phyloP scores from a whole-genome alignment of 176 grass and related monocot genomes.

The Urochloa ruziziensis region DNA sequence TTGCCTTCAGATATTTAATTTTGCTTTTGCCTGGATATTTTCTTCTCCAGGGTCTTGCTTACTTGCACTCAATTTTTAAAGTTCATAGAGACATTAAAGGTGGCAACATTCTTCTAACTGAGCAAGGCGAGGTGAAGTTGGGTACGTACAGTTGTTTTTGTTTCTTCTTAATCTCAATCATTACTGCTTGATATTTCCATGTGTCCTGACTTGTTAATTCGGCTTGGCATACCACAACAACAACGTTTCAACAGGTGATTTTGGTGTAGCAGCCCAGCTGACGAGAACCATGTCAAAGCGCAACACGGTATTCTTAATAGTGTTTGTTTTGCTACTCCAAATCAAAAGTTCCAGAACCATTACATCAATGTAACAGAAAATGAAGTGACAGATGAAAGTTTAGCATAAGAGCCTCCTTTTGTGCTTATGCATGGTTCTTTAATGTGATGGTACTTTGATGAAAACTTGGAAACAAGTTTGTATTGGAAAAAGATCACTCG shows the following conservation, averaged over 20 bases:
- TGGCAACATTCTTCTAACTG: conserved; percentile 97
- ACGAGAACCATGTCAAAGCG: conserved; percentile 99
- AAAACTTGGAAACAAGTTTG: not conserved
- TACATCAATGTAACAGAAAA: conserved; percentile 2
- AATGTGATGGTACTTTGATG: not conserved
- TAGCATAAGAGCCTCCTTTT: not conserved
- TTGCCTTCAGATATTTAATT: conserved; percentile 26
- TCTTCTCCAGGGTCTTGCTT: conserved; percentile 85
- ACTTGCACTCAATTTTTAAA: conserved; percentile 99
- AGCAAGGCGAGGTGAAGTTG: conserved; percentile 99
- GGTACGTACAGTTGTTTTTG: conserved; percentile 51
- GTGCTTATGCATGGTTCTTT: conserved; percentile 23
- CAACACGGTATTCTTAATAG: conserved; percentile 72
- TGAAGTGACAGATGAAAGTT: conserved; percentile 22
- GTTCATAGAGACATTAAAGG: conserved; percentile 99
- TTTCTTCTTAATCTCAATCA: conserved; percentile 31
- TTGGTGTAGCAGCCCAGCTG: conserved; percentile 97
- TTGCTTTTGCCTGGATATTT: conserved; percentile 34
- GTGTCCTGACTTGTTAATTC: conserved; percentile 4
- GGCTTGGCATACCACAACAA: conserved; percentile 14
- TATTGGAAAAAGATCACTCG: conserved; percentile 21
- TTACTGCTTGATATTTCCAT: conserved; percentile 21
- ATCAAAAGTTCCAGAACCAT: conserved; percentile 11
- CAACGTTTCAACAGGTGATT: conserved; percentile 74
- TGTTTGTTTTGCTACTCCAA: conserved; percentile 33